Base-by-base conservation (phyloP, 2,329 filamentous ascomycete species). In the Colletotrichum navitas region DNA sequence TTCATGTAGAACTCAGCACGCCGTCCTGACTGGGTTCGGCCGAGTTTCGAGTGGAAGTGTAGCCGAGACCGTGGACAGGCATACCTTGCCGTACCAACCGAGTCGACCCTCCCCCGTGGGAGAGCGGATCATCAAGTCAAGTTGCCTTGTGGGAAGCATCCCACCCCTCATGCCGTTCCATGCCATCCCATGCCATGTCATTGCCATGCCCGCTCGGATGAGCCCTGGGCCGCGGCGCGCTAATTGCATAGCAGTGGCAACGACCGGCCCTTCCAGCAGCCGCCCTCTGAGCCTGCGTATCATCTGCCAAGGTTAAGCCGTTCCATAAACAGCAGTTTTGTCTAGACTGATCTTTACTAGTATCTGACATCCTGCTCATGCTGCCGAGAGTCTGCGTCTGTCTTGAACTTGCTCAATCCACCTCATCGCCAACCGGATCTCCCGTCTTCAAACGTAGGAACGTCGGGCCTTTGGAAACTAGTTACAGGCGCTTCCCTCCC, bases 321-420 rank as follows among this genome's bases (percentile, higher is more conserved):
- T 54, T 39, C 26, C 26, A 16, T 32, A 14, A 14, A n/a, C 10
- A 11, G 51, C 16, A 5, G 18, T 29, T 14, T 2, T n/a, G 10
- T 3, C 18, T 16, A 11, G 16, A n/a, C n/a, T 18, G 7, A 21
- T 24, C 12, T 55, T 45, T 16, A 2, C 18, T 6, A n/a, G 11
- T 24, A 14, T n/a, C 34, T 34, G 43, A 29, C 39, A 34, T 63
- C 34, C 34, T 41, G 36, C 56, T 47, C 18, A 54, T 24, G 61
- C 49, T 32, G 70, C 66, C 67, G n/a, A 73, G 68, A 18, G 45
- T 47, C 45, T n/a, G 45, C 8, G 36, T 26, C 36, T 66, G 41
- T 43, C 63, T 60, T 68, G 66, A 74, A 74, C 68, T 74, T 74
- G 73, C 73, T 74, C 73, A 74, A 74, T 74, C 36, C 71, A 34